Base-by-base conservation (phyloP, 768 basidiomycete species). In the Boletus sp. region DNA sequence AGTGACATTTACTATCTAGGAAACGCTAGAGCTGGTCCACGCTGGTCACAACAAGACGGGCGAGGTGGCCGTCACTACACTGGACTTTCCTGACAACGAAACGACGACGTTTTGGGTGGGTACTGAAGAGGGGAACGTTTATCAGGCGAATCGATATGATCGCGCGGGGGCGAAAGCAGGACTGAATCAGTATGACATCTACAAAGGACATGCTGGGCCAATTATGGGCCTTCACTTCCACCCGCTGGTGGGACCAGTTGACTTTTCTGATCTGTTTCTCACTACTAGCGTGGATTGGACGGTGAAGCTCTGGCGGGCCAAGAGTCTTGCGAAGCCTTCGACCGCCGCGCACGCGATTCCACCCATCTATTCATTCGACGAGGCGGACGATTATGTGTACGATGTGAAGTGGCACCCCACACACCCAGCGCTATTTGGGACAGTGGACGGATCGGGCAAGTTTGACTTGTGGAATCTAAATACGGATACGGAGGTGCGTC, bases 381-480 rank as follows among this genome's bases (percentile, higher is more conserved):
- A 98, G 72, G 92, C 94, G 12, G 94, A 95, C 68, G 97, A 99
- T 71, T 98, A 98, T 70, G 96, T 99, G 10, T 98, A 97, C 75
- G 97, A 98, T 75, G 95, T 93, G 46, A 92, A 89, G 71, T 99
- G 97, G 97, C 97, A 99, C 70, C 94, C 96, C 7, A 79, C 84
- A 14, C 95, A 99, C 73, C 97, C 97, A 14, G 94, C 96, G 1
- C 59, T 95, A 47, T 99, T 98, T 70, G 95, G 92, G 20, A 86
- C 86, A 5, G 97, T 92, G 2, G 94, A 98, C 69, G 97, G 97
- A 3, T 89, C 91, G 2, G 97, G 95, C 28, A 90, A 89, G 71
- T 98, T 99, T 71, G 93, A 98, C 67, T 68, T 99, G 39, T 99
- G 97, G 97, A 98, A 99, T 72, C 72, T 99, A 69, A 99, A 98